These are phyloP conservation scores for Pythium rhizo-oryzae DNA, from an alignment of 352 stramenopile genomes.

Conservation along the genomic window DNA sequence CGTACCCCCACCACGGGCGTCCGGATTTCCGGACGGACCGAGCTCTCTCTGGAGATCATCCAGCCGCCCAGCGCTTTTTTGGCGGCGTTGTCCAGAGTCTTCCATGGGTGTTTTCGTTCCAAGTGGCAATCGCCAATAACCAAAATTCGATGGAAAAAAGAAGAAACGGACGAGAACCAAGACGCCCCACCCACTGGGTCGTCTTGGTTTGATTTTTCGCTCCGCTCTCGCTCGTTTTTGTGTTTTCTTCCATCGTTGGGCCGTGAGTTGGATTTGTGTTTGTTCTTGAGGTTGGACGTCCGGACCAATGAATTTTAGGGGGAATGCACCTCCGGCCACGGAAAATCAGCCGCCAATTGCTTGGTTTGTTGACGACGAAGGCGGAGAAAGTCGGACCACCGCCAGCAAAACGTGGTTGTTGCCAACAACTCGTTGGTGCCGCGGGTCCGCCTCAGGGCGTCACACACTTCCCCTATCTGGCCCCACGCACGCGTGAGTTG, in stretches of 20 bases:
- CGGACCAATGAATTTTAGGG: neutral
- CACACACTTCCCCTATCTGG: neutral
- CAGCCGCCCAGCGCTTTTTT: neutral
- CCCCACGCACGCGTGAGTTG: neutral
- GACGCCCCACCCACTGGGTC: no score
- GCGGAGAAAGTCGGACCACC: conserved; percentile 1
- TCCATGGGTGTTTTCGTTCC: conserved; percentile 21
- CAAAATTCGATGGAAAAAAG: conserved; percentile 18
- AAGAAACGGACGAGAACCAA: conserved; percentile 6
- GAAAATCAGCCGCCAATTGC: neutral
- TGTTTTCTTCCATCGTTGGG: conserved; percentile 18
- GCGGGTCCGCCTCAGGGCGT: neutral
- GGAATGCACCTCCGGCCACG: neutral
- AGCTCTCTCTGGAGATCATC: conserved; percentile 9
- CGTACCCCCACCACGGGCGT: conserved; percentile 19
- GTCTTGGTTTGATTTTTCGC: conserved; percentile 10
- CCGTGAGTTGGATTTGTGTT: neutral
- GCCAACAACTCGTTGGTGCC: neutral
- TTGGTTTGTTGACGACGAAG: neutral
- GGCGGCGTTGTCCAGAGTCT: conserved; percentile 7
- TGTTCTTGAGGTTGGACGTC: neutral
- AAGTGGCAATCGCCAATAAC: neutral
- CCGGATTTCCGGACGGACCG: neutral
- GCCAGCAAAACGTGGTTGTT: neutral
- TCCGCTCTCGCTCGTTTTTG: neutral